Percentiles rank a stretch among this genome's conserved stretches.
Conservation (phyloP, 352 stramenopile species). For the Phytophthora ramorum region DNA sequence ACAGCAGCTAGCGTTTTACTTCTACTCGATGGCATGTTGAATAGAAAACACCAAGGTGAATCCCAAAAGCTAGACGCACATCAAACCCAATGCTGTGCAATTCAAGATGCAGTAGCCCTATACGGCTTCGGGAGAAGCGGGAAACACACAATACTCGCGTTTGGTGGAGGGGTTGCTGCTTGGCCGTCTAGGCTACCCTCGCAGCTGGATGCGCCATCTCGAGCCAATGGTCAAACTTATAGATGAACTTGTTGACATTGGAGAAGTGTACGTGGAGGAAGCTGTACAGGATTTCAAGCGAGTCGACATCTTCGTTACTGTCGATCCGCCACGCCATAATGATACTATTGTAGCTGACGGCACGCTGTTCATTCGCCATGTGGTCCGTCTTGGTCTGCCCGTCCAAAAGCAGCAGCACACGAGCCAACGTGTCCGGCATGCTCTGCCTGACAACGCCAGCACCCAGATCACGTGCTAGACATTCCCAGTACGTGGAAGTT, state of each 20-base stretch:
- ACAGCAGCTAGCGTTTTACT: too few relatives aligned
- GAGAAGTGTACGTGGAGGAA: slow-evolving; percentile 51
- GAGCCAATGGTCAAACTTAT: slow-evolving; percentile 91
- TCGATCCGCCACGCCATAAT: slow-evolving; percentile 64
- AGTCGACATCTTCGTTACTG: neutral
- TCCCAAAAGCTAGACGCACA: neutral
- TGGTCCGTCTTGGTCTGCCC: slow-evolving; percentile 45
- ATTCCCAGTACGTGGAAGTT: slow-evolving; percentile 51
- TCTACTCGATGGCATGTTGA: slow-evolving; percentile 2
- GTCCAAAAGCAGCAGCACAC: slow-evolving; percentile 46
- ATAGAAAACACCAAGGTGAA: slow-evolving; percentile 17
- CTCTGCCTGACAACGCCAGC: slow-evolving; percentile 4
- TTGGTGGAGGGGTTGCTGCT: slow-evolving; percentile 23
- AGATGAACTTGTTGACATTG: slow-evolving; percentile 58
- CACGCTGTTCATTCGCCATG: slow-evolving; percentile 76
- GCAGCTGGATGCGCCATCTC: slow-evolving; percentile 61
- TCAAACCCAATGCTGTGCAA: slow-evolving; percentile 54
- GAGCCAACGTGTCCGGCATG: slow-evolving; percentile 32
- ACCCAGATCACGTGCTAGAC: slow-evolving; percentile 90
- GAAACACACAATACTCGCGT: slow-evolving; percentile 78
- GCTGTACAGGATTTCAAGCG: slow-evolving; percentile 43
- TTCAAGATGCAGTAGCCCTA: slow-evolving; percentile 49
- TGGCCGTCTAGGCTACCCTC: slow-evolving; percentile 24
- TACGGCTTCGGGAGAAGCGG: slow-evolving; percentile 84
- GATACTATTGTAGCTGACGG: slow-evolving; percentile 76